Evolutionary conservation across 2,329 filamentous ascomycete species (phyloP).

Genomic region (Cladosporium sp.): DNA sequence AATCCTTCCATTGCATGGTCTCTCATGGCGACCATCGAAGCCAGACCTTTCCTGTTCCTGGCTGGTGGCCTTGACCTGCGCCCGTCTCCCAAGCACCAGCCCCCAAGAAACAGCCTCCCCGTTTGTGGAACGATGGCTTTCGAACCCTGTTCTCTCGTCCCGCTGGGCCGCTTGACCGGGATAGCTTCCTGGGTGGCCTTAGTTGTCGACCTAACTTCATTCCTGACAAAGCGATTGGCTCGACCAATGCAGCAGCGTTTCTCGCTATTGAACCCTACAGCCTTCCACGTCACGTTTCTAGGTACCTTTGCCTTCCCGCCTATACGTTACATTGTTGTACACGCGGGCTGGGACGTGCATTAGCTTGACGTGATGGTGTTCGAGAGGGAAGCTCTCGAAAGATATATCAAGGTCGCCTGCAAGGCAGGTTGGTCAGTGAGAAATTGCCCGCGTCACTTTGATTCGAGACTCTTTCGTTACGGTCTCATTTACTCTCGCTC

Average conservation of each 20-base stretch:
- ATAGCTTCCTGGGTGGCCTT: background rate
- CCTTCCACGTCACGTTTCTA: conserved; percentile 8
- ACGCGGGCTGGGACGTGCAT: conserved; percentile 11
- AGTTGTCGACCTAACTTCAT: background rate
- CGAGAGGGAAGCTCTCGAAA: background rate
- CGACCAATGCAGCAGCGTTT: background rate
- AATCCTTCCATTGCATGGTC: background rate
- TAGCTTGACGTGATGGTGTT: conserved; percentile 5
- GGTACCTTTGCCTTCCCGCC: conserved; percentile 1
- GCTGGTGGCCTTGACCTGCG: background rate
- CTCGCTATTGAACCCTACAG: conserved; percentile 11
- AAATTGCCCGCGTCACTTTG: background rate
- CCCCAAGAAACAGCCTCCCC: background rate
- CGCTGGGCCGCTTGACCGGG: conserved; percentile 1
- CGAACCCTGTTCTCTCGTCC: background rate
- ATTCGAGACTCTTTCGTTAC: conserved; percentile 7
- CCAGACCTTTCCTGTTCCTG: conserved; percentile 10
- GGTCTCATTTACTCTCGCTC: conserved; percentile 2
- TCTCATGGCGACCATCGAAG: background rate
- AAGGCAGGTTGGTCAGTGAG: background rate
- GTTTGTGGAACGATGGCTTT: conserved; percentile 1
- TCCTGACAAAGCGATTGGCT: background rate
- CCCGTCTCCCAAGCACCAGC: background rate
- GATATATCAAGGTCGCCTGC: conserved; percentile 5
- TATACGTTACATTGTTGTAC: conserved; percentile 1